phyloP scores from a whole-genome alignment of 2,329 filamentous ascomycete genomes.

The Colletotrichum musae region DNA sequence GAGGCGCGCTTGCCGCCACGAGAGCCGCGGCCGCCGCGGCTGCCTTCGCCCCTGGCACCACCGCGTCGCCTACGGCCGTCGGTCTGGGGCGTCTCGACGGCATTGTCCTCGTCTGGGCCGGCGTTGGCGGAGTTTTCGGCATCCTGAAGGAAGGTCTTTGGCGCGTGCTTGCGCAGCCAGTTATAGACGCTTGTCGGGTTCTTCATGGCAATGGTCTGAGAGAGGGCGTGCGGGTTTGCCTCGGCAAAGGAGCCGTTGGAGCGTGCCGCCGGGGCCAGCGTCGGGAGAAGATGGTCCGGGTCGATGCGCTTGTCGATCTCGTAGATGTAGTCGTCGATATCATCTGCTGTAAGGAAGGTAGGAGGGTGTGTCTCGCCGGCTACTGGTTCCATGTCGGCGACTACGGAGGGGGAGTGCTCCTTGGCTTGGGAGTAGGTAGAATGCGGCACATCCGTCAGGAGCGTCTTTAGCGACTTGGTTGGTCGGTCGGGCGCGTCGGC shows the following conservation, averaged over 20 bases:
- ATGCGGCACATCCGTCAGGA: conserved; percentile 69
- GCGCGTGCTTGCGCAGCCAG: conserved; percentile 90
- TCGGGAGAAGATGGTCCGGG: conserved; percentile 60
- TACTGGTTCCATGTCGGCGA: conserved; percentile 64
- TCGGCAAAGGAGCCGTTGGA: conserved; percentile 45
- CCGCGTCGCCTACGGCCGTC: conserved; percentile 44
- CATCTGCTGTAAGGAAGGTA: conserved; percentile 77
- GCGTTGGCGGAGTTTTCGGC: conserved; percentile 63
- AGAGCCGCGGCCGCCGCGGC: conserved; percentile 42
- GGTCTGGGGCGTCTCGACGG: conserved; percentile 47
- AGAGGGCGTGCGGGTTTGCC: conserved; percentile 56
- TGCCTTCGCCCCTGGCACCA: conserved; percentile 36
- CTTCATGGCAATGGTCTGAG: conserved; percentile 55
- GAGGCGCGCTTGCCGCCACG: conserved; percentile 48
- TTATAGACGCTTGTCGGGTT: conserved; percentile 96
- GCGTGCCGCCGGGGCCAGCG: conserved; percentile 66
- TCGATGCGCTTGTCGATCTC: conserved; percentile 70
- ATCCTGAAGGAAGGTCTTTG: conserved; percentile 88
- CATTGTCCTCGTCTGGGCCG: conserved; percentile 57
- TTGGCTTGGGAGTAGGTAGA: conserved; percentile 67
- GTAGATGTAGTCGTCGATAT: conserved; percentile 81
- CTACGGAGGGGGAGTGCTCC: conserved; percentile 73
- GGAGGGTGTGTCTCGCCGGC: conserved; percentile 71
- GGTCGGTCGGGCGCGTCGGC: conserved; percentile 60
- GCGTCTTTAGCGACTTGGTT: conserved; percentile 63